Evolutionary conservation across 345 rosid species (phyloP).

Genomic region (Noccaea bulbosa): DNA sequence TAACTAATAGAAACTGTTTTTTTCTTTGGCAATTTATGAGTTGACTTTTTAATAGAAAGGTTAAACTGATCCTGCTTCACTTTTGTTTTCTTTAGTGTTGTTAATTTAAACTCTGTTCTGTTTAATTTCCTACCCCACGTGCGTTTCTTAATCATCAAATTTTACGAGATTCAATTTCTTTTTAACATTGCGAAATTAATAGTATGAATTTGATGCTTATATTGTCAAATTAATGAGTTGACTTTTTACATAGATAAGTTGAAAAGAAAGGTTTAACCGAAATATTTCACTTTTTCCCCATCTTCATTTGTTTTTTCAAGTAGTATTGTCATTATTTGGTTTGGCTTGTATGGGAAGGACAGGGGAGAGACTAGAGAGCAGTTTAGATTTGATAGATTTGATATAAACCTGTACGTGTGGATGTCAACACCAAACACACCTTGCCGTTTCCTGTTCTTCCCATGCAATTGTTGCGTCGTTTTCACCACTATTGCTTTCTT

Average conservation of each 20-base stretch:
- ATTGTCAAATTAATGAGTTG: conserved; percentile 23
- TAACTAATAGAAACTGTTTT: too few species aligned
- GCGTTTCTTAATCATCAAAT: not conserved
- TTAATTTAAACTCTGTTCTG: not conserved
- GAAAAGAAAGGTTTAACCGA: conserved; percentile 32
- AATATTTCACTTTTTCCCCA: not conserved
- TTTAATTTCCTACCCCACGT: conserved; percentile 14
- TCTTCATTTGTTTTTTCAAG: not conserved
- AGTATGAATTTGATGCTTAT: not conserved
- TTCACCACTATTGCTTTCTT: conserved; percentile 36
- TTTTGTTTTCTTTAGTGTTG: not conserved
- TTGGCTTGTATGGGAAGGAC: conserved; percentile 32
- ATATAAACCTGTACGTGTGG: conserved; percentile 45
- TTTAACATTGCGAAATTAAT: not conserved
- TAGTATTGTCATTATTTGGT: conserved; percentile 27
- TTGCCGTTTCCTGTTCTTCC: conserved; percentile 42
- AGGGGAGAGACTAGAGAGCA: conserved; percentile 29
- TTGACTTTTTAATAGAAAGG: conserved; percentile 26
- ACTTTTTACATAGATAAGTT: conserved; percentile 25
- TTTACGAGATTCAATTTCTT: not conserved
- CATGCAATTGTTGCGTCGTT: conserved; percentile 41
- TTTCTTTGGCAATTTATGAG: conserved; percentile 14
- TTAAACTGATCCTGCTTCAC: not conserved
- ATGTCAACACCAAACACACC: conserved; percentile 43
- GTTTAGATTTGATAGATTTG: conserved; percentile 57